Conservation (phyloP, 306 rosid genomes). For the Vigna reflexopilosa region DNA sequence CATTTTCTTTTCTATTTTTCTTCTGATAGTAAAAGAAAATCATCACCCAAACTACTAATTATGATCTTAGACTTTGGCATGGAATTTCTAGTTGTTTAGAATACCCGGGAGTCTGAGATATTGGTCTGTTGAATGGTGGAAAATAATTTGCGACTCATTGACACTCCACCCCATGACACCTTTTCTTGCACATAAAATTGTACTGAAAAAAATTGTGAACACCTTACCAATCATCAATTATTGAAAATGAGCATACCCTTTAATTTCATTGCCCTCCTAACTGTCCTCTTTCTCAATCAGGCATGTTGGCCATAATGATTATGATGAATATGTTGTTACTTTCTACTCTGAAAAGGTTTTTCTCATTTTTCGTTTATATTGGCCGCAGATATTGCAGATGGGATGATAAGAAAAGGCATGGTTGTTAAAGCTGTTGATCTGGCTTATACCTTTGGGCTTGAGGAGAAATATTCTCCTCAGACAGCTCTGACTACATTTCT, state of each 20-base stretch:
- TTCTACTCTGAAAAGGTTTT: conserved; percentile 23
- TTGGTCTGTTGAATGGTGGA: conserved; percentile 8
- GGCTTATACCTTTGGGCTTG: conserved; percentile 66
- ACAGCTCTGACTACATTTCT: conserved; percentile 55
- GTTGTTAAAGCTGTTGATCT: conserved; percentile 61
- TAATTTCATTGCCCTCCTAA: background rate
- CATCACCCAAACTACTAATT: background rate
- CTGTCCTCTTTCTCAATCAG: background rate
- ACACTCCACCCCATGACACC: background rate
- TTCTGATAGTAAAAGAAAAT: background rate
- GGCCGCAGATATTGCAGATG: conserved; percentile 56
- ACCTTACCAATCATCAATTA: background rate
- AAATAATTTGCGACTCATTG: background rate
- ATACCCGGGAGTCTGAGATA: background rate
- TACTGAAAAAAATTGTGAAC: conserved; percentile 6
- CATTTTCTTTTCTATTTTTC: background rate
- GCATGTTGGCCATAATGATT: background rate
- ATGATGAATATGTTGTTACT: conserved; percentile 33
- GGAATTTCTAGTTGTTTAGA: conserved; percentile 20
- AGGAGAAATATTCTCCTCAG: conserved; percentile 55
- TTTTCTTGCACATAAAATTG: conserved; percentile 6
- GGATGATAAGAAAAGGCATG: conserved; percentile 51
- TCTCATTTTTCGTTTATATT: conserved; percentile 20
- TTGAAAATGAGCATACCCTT: background rate
- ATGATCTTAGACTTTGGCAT: conserved; percentile 13